Evolutionary conservation across 1,284 basidiomycete species (phyloP).

Genomic region (Psilocybe mexicana): DNA sequence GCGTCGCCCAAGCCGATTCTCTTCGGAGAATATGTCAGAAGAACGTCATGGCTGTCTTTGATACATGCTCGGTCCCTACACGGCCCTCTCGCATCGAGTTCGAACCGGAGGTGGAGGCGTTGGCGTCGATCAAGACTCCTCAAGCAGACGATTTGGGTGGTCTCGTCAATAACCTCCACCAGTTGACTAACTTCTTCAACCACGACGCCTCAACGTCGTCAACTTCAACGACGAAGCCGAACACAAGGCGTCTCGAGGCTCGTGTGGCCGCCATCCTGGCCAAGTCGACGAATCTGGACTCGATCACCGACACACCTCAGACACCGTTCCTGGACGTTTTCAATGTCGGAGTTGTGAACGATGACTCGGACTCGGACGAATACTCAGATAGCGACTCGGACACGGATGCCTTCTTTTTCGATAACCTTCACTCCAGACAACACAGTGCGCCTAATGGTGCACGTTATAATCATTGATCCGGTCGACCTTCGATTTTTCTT

Average conservation of each 20-base stretch:
- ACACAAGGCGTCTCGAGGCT: slow-evolving; percentile 62
- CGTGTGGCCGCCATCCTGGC: slow-evolving; percentile 79
- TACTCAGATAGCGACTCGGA: slow-evolving; percentile 61
- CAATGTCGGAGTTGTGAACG: slow-evolving; percentile 48
- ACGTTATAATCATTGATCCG: slow-evolving; percentile 28
- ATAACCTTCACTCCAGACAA: slow-evolving; percentile 41
- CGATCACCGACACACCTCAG: slow-evolving; percentile 56
- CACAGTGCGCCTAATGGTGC: slow-evolving; percentile 43
- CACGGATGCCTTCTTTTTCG: slow-evolving; percentile 69
- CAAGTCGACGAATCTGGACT: slow-evolving; percentile 60
- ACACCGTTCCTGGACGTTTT: slow-evolving; percentile 81
- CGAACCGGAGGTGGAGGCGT: slow-evolving; percentile 54
- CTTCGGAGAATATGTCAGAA: slow-evolving; percentile 66
- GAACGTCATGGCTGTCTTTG: slow-evolving; percentile 83
- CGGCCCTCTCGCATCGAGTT: slow-evolving; percentile 74
- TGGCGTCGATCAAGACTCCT: slow-evolving; percentile 41
- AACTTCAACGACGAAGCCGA: slow-evolving; percentile 36
- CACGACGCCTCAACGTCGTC: slow-evolving; percentile 38
- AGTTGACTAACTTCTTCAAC: slow-evolving; percentile 86
- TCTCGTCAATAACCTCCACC: slow-evolving; percentile 84
- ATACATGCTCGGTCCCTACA: slow-evolving; percentile 76
- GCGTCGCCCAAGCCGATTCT: slow-evolving; percentile 66
- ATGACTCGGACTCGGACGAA: slow-evolving; percentile 51
- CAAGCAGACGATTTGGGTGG: slow-evolving; percentile 80
- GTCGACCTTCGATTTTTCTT: slow-evolving; percentile 7